A percentile compares a stretch with the other conserved stretches of the same genome.
phyloP scores from a whole-genome alignment of 192 early-diverging fungal genomes.

The Podila verticillata region DNA sequence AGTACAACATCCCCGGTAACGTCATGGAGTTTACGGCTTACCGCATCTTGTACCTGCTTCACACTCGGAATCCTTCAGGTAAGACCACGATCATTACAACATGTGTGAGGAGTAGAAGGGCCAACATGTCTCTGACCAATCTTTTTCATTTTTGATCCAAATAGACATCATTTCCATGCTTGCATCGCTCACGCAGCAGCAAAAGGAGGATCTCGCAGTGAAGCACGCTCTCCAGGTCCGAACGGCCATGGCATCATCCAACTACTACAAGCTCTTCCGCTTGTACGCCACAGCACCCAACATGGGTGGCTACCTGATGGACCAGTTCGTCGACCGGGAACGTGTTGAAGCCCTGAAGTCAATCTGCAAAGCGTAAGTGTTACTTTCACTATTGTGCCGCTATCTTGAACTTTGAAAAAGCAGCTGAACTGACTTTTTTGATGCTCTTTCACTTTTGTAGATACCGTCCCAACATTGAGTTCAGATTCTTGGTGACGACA shows the following conservation, averaged over 20 bases:
- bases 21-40: conserved; percentile 94
- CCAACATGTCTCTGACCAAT: too few relatives aligned
- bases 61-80: conserved; percentile 89
- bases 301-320: conserved; percentile 91
- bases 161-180: conserved; percentile 87
- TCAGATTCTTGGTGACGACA: conserved; percentile 68
- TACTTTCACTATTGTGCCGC: background rate
- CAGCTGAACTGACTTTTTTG: background rate
- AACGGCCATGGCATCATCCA: conserved; percentile 77
- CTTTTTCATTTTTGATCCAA: background rate
- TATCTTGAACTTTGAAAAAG: background rate
- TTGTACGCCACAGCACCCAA: conserved; percentile 83
- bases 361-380: conserved; percentile 80
- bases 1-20: conserved; percentile 73
- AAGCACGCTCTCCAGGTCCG: conserved; percentile 89
- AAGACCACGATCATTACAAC: conserved; percentile 4
- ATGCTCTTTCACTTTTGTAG: conserved; percentile 23
- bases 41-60: conserved; percentile 89
- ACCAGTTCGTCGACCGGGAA: conserved; percentile 91
- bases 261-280: conserved; percentile 88
- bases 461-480: conserved; percentile 66
- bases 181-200: conserved; percentile 70
- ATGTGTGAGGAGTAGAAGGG: background rate
- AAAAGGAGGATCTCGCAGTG: conserved; percentile 72
- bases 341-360: conserved; percentile 78